These are phyloP conservation scores for Eragrostis nindensis DNA, from an alignment of 176 grass and related monocot species.

Conservation along the genomic window DNA sequence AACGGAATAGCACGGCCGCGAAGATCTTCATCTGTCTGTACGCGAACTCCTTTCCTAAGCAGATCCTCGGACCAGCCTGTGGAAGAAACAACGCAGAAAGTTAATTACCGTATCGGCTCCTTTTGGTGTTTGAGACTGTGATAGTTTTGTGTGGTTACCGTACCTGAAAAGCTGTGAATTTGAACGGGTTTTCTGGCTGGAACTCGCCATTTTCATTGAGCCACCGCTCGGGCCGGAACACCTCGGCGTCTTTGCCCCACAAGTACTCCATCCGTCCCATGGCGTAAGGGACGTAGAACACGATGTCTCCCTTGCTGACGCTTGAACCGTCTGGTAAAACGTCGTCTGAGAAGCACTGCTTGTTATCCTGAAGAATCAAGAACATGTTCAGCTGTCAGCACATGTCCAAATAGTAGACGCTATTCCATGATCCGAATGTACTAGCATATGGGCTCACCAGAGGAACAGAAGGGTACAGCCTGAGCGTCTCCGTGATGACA, in stretches of 20 bases:
- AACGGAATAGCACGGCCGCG: conserved; percentile 54
- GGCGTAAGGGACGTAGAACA: conserved; percentile 61
- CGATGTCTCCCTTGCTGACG: conserved; percentile 57
- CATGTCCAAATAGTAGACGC: neutral
- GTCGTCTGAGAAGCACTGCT: conserved; percentile 69
- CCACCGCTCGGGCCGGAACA: conserved; percentile 67
- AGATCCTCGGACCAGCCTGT: conserved; percentile 69
- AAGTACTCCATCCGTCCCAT: conserved; percentile 76
- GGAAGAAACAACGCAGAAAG: neutral
- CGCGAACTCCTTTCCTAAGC: conserved; percentile 69
- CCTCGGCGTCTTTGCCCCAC: conserved; percentile 63
- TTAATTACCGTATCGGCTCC: no score
- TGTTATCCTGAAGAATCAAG: conserved; percentile 48
- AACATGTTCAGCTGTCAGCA: neutral
- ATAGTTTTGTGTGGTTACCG: neutral
- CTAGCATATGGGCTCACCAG: conserved; percentile 17
- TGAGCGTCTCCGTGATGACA: conserved; percentile 58
- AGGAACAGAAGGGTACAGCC: conserved; percentile 65
- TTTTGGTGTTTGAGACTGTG: neutral
- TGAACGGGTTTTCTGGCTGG: conserved; percentile 57
- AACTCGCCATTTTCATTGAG: conserved; percentile 51
- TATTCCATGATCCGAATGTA: neutral
- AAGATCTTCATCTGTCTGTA: conserved; percentile 77
- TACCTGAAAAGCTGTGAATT: conserved; percentile 75
- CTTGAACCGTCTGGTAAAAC: conserved; percentile 50